A percentile compares a stretch with the other conserved stretches of the same genome.
Conservation (phyloP, 1,284 basidiomycete species). For the Irpex sp. region DNA sequence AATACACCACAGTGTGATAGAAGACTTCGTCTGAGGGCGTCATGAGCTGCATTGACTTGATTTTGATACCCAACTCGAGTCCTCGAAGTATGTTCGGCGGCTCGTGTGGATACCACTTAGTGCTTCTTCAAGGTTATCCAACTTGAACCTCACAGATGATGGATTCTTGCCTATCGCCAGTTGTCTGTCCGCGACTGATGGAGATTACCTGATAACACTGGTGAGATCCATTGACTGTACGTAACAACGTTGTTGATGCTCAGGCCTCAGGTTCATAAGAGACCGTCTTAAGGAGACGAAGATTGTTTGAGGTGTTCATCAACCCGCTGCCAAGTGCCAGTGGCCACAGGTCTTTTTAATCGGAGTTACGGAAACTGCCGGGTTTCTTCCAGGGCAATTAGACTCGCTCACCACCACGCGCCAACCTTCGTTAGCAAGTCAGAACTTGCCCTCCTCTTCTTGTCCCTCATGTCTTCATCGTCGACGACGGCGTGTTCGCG, state of each 20-base stretch:
- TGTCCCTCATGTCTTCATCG: slow-evolving; percentile 47
- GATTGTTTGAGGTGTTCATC: neutral
- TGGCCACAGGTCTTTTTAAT: neutral
- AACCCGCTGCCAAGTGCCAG: neutral
- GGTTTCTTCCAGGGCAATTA: neutral
- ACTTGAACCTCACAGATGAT: neutral
- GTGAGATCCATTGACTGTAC: neutral
- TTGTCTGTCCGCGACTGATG: neutral
- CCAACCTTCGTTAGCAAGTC: slow-evolving; percentile 1
- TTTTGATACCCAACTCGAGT: neutral
- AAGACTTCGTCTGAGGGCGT: neutral
- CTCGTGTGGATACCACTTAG: neutral
- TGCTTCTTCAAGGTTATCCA: neutral
- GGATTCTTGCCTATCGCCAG: neutral
- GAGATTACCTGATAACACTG: neutral
- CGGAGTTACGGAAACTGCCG: neutral
- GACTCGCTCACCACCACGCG: neutral
- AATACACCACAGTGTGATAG: neutral
- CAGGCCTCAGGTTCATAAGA: neutral
- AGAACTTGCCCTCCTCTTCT: slow-evolving; percentile 16
- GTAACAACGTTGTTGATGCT: neutral
- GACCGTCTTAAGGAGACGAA: neutral
- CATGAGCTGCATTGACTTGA: neutral
- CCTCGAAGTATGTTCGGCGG: neutral
- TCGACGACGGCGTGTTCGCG: slow-evolving; percentile 46